phyloP scores from a whole-genome alignment of 108 stramenopile genomes.

The Skeletonema marinoi region DNA sequence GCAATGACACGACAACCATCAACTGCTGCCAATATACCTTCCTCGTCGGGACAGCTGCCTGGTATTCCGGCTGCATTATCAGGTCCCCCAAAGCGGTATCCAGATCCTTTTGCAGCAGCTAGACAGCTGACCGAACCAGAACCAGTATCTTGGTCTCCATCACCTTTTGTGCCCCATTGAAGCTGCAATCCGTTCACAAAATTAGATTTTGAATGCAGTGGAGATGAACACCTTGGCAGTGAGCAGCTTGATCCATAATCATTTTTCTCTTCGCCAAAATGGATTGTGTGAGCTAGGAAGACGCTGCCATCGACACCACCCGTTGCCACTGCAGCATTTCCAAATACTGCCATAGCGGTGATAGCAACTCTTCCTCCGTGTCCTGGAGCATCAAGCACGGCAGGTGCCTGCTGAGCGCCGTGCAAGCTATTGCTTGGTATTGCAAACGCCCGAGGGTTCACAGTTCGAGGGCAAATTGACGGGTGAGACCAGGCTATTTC shows the following conservation, averaged over 20 bases:
- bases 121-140: conserved; percentile 83
- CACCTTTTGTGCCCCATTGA: conserved; percentile 79
- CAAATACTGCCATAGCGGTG: conserved; percentile 78
- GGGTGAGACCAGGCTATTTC: conserved; percentile 75
- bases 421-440: conserved; percentile 33
- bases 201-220: conserved; percentile 18
- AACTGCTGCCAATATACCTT: conserved; percentile 66
- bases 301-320: conserved; percentile 88
- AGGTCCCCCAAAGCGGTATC: conserved; percentile 33
- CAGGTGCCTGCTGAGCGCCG: conserved; percentile 8
- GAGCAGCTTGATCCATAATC: conserved; percentile 13
- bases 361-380: conserved; percentile 72
- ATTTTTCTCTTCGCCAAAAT: conserved; percentile 32
- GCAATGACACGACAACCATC: conserved; percentile 81
- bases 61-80: conserved; percentile 17
- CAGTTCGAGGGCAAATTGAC: conserved; percentile 21
- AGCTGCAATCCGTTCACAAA: conserved; percentile 71
- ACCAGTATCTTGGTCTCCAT: conserved; percentile 65
- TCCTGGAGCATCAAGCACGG: conserved; percentile 29
- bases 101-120: conserved; percentile 65
- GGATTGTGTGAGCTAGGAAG: conserved; percentile 78
- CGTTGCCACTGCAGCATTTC: conserved; percentile 72
- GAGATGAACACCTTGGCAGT: conserved; percentile 3
- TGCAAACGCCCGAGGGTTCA: conserved; percentile 17
- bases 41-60: conserved; percentile 32